Percentiles rank a stretch among this genome's conserved stretches.
phyloP scores from a whole-genome alignment of 176 grass and related monocot genomes.

The Raddia guianensis region DNA sequence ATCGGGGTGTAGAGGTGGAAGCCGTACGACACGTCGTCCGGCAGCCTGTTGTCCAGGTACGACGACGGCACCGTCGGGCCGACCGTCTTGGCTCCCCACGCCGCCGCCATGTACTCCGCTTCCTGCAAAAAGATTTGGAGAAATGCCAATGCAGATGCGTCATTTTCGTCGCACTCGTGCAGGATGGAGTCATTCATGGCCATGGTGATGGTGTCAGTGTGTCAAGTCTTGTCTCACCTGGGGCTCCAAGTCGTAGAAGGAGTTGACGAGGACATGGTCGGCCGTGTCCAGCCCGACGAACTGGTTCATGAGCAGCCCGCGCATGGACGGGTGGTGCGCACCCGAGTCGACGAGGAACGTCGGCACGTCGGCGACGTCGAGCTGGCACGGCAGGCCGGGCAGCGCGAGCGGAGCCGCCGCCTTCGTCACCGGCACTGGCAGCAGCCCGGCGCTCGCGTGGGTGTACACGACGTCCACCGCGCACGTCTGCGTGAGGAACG shows the following conservation, averaged over 20 bases:
- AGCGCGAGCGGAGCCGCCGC: slow-evolving; percentile 9
- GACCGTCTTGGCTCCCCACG: slow-evolving; percentile 30
- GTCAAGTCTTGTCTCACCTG: slow-evolving; percentile 27
- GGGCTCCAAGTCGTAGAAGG: slow-evolving; percentile 61
- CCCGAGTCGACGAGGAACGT: slow-evolving; percentile 37
- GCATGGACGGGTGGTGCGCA: slow-evolving; percentile 9
- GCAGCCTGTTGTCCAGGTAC: slow-evolving; percentile 30
- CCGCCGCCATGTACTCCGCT: slow-evolving; percentile 18
- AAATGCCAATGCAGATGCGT: too few relatives aligned
- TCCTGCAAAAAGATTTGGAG: slow-evolving; percentile 20
- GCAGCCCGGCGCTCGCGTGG: slow-evolving; percentile 38
- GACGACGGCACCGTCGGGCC: slow-evolving; percentile 41
- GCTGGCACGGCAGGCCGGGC: slow-evolving; percentile 33
- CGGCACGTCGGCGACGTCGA: slow-evolving; percentile 43
- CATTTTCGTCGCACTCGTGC: too few relatives aligned
- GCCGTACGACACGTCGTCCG: slow-evolving; percentile 36
- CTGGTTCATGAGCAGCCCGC: slow-evolving; percentile 51
- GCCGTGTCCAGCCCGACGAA: slow-evolving; percentile 48
- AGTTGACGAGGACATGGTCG: slow-evolving; percentile 70
- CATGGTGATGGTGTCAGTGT: background rate
- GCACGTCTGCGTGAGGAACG: slow-evolving; percentile 73
- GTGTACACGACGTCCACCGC: slow-evolving; percentile 55
- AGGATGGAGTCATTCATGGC: too few relatives aligned
- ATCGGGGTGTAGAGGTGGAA: slow-evolving; percentile 41
- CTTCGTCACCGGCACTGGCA: slow-evolving; percentile 29